phyloP scores from a whole-genome alignment of 805 yeast genomes.

The Schizosaccharomyces cryophilus region DNA sequence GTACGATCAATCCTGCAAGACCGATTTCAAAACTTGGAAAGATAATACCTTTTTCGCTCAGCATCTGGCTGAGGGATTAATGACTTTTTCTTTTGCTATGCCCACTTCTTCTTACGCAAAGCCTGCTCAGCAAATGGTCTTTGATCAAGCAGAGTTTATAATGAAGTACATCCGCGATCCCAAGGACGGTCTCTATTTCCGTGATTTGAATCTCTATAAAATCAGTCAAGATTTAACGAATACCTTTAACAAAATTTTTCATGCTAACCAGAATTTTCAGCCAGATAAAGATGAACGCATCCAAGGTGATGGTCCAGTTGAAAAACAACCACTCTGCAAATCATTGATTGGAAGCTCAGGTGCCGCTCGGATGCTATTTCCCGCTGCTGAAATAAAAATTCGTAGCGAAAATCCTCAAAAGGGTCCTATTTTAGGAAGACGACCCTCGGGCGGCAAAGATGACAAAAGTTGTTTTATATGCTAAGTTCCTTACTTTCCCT shows the following conservation, averaged over 20 bases:
- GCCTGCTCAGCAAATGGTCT: not conserved
- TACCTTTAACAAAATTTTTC: not conserved
- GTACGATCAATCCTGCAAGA: conserved; percentile 34
- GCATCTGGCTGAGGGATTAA: conserved; percentile 1
- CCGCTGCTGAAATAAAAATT: not conserved
- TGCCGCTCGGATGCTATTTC: not conserved
- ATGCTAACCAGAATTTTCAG: not conserved
- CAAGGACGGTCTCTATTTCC: not conserved
- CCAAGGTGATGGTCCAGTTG: not conserved
- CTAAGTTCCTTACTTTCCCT: not conserved
- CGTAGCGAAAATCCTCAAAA: not conserved
- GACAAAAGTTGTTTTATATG: not conserved
- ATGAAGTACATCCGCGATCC: not conserved
- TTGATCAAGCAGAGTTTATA: not conserved
- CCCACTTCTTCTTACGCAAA: not conserved
- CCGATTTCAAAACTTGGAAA: conserved; percentile 28
- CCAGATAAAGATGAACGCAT: not conserved
- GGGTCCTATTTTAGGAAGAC: not conserved
- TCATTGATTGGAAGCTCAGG: not conserved
- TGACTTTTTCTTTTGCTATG: not conserved
- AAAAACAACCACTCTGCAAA: not conserved
- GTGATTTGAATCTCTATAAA: not conserved
- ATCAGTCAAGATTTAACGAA: not conserved
- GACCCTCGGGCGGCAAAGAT: not conserved
- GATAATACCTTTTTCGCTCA: conserved; percentile 10